Evolutionary conservation across 768 basidiomycete genomes (phyloP).

Genomic region (Boletus patriciae): DNA sequence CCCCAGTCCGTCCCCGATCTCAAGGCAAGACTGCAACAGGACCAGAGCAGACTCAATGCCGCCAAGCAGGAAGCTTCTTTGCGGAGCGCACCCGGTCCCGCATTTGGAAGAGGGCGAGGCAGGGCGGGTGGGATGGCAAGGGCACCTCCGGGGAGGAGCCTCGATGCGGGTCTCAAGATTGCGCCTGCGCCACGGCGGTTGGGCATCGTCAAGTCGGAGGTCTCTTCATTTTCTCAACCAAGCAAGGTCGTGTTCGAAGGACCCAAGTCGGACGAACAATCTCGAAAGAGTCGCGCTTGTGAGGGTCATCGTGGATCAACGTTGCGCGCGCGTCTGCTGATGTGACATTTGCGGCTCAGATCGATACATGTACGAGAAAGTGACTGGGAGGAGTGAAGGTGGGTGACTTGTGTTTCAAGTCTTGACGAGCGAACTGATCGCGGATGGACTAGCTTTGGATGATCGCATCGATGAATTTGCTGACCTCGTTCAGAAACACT

Average conservation of each 20-base stretch:
- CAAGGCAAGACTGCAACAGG: constrained; percentile 46
- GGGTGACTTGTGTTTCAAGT: constrained; percentile 5
- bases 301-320: constrained; percentile 27
- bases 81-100: constrained; percentile 16
- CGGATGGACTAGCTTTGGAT: constrained; percentile 62
- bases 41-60: constrained; percentile 25
- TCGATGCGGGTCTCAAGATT: constrained; percentile 20
- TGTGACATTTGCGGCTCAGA: constrained; percentile 41
- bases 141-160: background rate
- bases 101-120: constrained; percentile 16
- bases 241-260: constrained; percentile 34
- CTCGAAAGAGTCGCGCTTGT: constrained; percentile 56
- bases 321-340: background rate
- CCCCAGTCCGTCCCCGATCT: constrained; percentile 46
- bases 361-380: constrained; percentile 95
- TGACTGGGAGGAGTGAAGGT: constrained; percentile 83
- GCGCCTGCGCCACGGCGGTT: constrained; percentile 1
- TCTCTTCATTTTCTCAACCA: constrained; percentile 18
- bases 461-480: constrained; percentile 85
- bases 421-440: background rate
- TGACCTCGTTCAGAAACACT: constrained; percentile 67
- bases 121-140: background rate
- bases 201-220: constrained; percentile 20
- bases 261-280: constrained; percentile 29
- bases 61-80: constrained; percentile 35